Base-by-base conservation (phyloP, 2,329 filamentous ascomycete species). In the Cladophialophora psammophila region DNA sequence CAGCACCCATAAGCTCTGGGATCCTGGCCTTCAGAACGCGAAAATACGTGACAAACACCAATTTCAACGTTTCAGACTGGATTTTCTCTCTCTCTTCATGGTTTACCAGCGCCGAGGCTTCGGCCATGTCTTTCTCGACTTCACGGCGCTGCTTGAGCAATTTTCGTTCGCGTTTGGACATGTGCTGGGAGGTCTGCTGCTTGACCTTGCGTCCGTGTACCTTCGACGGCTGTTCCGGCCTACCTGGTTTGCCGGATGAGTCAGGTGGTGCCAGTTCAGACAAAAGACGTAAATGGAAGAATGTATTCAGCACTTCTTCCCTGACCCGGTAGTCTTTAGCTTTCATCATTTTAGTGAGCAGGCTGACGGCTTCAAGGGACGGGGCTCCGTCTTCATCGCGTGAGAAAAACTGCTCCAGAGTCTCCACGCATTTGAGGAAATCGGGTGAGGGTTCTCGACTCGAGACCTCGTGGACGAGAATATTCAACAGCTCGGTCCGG, bases 11-110 rank as follows among this genome's bases (percentile, higher is more conserved):
- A 18, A 99, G 87, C 72, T 91, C 88, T 13, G 92, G 90, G 31
- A 88, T 86, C 32, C 93, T 88, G 62, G 89, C 85, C 81, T 98
- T 98, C 52, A 99, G 83, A 63, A 98, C 94, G 60, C 94, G 90
- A 80, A 99, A 98, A 81, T 99, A 99, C 1, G 90, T 91, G 15
- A 92, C 92, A 76, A 99, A 99, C 10, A 99, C 95, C 66, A 97
- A 85, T 81, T 98, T 99, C 60, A 99, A 82, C 1, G 94, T 97
- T 79, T 99, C 96, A 5, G 93, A 91, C 79, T 99, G 95, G 86
- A 96, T 95, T 73, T 90, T 88, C 75, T 98, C 95, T 60, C 92
- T 88, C 78, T 97, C 93, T 78, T 99, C 94, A 75, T 97, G 91
- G 72, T 89, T 91, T 68, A 98, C 94, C 4, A 91, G 85, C 1